Base-by-base conservation (phyloP, 331 rosid genomes). In the Quercus lobata region DNA sequence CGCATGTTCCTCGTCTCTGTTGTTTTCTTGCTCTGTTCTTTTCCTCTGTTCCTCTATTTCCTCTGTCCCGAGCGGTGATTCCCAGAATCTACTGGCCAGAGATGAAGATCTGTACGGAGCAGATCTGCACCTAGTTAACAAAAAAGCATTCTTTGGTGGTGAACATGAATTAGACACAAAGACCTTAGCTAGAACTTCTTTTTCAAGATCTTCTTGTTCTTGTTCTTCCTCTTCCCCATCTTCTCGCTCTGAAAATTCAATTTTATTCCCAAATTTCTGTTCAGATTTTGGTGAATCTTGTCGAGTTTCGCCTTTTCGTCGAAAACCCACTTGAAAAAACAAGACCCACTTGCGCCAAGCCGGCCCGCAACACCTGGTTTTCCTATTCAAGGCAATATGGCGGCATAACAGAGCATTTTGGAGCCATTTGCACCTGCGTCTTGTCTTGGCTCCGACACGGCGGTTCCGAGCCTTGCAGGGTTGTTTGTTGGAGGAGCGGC, bases 71-170 rank as follows among this genome's bases (percentile, higher is more conserved):
- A 61, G 22, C 1, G 94, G 88, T 9, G 97, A 90, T 74, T 89
- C 84, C 96, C 94, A 89, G 41, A 91, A 90, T 76, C 89, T 87
- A 37, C 81, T 22, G 0, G 96, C 96, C 22, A 91, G 70, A 37
- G 93, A 91, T 0, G 94, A 91, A 53, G 99, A 87, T 79, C 94
- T 86, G 72, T 90, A 84, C 7, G 99, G 99, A 6, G 98, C 96
- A 69, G 99, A 93, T 88, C 96, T 91, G 72, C 97, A 90, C 21
- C 99, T 71, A 1, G 98, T 93, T 44, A 95, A 79, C 1, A 91
- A 22, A 60, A 95, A 83, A n/a, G 98, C 99, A 55, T 95, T 90
- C 71, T 68, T 90, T 2, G 94, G 96, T 1, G 93, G 93, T 4
- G 88, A 78, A 19, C 46, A 68, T 3, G 75, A 9, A 12, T 57